These are phyloP conservation scores for Pseudocercospora pini-densiflorae DNA, from an alignment of 2,329 filamentous ascomycete species.

Conservation along the genomic window DNA sequence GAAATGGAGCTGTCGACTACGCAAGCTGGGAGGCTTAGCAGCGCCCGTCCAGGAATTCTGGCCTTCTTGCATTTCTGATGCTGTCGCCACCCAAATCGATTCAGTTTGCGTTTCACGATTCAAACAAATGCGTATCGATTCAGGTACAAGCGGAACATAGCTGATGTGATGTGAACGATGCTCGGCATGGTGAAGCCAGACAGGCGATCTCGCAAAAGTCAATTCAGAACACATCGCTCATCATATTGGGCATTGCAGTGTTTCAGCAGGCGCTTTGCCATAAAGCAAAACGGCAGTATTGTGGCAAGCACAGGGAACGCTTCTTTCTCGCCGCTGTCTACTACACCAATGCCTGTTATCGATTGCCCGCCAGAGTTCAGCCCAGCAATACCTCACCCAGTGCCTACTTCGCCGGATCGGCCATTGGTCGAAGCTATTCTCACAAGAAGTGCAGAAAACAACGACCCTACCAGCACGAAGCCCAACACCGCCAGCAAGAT, in stretches of 20 bases:
- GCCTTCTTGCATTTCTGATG: neutral
- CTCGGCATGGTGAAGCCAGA: no score
- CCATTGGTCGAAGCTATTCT: neutral
- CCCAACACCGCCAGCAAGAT: conserved; percentile 1
- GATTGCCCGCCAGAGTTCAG: no score
- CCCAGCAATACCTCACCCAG: no score
- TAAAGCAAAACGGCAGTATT: neutral
- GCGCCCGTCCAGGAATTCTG: neutral
- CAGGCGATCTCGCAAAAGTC: no score
- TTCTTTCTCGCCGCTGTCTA: neutral
- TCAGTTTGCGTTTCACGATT: conserved; percentile 1
- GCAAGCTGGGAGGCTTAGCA: neutral
- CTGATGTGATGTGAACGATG: neutral
- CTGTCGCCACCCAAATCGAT: neutral
- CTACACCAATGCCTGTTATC: no score
- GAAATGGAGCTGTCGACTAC: neutral
- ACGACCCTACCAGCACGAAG: neutral
- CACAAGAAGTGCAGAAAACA: neutral
- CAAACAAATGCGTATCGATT: neutral
- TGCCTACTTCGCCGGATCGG: neutral
- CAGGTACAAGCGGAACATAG: neutral
- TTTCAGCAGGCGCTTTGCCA: neutral
- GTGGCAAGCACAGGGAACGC: neutral
- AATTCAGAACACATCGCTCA: neutral
- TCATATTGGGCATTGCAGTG: neutral